A percentile compares a stretch with the other conserved stretches of the same genome.
These are phyloP conservation scores for Termitomyces titanicus DNA, from an alignment of 768 basidiomycete genomes.

Conservation along the genomic window DNA sequence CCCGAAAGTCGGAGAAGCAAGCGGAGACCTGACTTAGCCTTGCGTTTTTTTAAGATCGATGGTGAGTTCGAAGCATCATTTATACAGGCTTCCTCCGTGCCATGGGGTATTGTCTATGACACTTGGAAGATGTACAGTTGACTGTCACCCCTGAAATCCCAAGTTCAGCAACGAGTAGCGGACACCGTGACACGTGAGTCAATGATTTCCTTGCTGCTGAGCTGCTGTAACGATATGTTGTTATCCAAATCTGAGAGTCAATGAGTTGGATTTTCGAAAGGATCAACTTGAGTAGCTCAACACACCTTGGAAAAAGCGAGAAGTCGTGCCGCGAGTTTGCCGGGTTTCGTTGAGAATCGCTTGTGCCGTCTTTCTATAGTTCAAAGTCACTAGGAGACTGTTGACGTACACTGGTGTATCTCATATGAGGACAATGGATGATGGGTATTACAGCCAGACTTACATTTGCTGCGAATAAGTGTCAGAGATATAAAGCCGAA, in stretches of 20 bases:
- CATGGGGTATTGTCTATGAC: too few species aligned
- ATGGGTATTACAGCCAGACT: not conserved
- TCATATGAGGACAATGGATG: not conserved
- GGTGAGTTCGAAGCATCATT: too few species aligned
- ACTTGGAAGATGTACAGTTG: too few species aligned
- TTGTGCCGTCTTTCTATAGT: constrained; percentile 7
- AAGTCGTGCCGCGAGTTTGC: constrained; percentile 1
- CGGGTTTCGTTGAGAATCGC: not conserved
- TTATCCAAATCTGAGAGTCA: not conserved
- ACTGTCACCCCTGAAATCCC: too few species aligned
- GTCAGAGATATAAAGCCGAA: constrained; percentile 12
- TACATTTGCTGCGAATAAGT: constrained; percentile 8
- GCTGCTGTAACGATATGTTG: not conserved
- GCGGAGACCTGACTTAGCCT: too few species aligned
- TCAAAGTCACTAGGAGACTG: constrained; percentile 9
- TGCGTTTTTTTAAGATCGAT: too few species aligned
- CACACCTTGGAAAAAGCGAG: constrained; percentile 10
- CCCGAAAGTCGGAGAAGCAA: too few species aligned
- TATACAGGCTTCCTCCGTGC: too few species aligned
- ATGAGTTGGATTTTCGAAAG: not conserved
- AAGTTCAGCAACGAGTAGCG: too few species aligned
- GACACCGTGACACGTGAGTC: not conserved
- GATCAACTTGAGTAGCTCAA: too few species aligned
- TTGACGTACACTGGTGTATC: constrained; percentile 5
- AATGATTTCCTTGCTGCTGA: not conserved